phyloP scores from a whole-genome alignment of 805 yeast genomes.

The Tetrapisispora arboricola region DNA sequence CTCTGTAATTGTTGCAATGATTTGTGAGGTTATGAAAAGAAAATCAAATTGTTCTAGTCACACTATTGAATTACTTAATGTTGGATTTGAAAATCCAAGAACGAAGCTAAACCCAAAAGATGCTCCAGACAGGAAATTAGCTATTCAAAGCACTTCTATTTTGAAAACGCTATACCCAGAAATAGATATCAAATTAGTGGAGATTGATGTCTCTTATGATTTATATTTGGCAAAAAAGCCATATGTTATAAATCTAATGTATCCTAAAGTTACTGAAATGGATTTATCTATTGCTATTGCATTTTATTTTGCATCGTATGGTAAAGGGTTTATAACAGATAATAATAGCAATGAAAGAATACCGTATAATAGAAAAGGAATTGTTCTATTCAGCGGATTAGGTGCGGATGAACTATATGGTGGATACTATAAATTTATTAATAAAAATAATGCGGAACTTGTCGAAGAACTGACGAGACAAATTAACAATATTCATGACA shows the following conservation, averaged over 20 bases:
- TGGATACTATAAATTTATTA: slow-evolving; percentile 80
- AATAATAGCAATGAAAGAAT: slow-evolving; percentile 4
- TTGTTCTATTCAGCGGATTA: slow-evolving; percentile 78
- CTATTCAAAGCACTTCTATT: slow-evolving; percentile 48
- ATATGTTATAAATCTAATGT: slow-evolving; percentile 56
- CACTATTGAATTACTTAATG: slow-evolving; percentile 70
- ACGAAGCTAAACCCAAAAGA: slow-evolving; percentile 46
- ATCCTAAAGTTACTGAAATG: slow-evolving; percentile 86
- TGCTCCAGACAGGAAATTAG: slow-evolving; percentile 83
- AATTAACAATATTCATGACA: slow-evolving; percentile 57
- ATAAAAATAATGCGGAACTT: slow-evolving; percentile 35
- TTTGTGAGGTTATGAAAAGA: slow-evolving; percentile 23
- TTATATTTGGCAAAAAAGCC: slow-evolving; percentile 45
- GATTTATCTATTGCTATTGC: slow-evolving; percentile 93
- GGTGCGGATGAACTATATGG: slow-evolving; percentile 98
- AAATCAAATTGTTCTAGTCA: slow-evolving; percentile 7
- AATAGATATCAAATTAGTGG: slow-evolving; percentile 41
- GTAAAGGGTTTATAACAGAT: slow-evolving; percentile 30
- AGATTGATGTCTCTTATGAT: slow-evolving; percentile 63
- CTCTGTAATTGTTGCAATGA: slow-evolving; percentile 58
- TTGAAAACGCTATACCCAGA: slow-evolving; percentile 37
- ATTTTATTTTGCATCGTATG: slow-evolving; percentile 79
- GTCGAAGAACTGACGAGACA: slow-evolving; percentile 56
- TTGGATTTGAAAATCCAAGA: slow-evolving; percentile 86
- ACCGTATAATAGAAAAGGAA: slow-evolving; percentile 43